Evolutionary conservation across 2,329 filamentous ascomycete species (phyloP), one percentile per base, ranked within the genome.

Genomic region (Myriosclerotinia curreyana): DNA sequence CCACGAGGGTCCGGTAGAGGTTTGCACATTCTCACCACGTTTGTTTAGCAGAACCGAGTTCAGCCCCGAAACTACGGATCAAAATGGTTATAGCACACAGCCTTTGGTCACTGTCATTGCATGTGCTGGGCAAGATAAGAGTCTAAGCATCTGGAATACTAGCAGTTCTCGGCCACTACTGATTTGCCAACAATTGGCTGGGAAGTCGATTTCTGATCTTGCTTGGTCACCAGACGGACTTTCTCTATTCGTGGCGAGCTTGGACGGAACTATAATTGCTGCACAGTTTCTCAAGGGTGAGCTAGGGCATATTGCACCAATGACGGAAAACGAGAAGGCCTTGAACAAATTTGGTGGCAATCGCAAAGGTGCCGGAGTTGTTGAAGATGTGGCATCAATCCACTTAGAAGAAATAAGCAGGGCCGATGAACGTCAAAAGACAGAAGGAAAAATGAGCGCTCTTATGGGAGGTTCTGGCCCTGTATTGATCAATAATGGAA

Each of bases 391-490:
- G 0, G 92, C 97, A 72, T 91, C 92, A 0, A 78, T 98, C 51
- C 82, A 91, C 46, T 79, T 99, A 0, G 95, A 99, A 77, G 92
- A 96, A 71, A 89, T 88, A 74, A 96, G 92, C 77, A 97, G 96
- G 74, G 92, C 89, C 51, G 94, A 90, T 28, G 95, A 99, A 75
- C 83, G 94, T 40, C 91, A 89, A 68, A 93, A 90, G 6, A 93
- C 94, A 0, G 91, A 99, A 77, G 95, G 92, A 2, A 86, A 94
- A 69, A 99, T 99, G 95, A 95, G 95, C 15, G 94, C 94, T n/a
- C 78, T 99, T 46, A 99, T 99, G 95, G 94, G 94, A 7, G 93
- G 96, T 73, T 83, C 84, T 22, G 82, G 82, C 20, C 68, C 69
- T 12, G 69, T 65, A 52, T 67, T 75, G 67, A 64, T 71, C 62